Evolutionary conservation across 805 yeast genomes (phyloP).

Genomic region (Kazachstania viticola): DNA sequence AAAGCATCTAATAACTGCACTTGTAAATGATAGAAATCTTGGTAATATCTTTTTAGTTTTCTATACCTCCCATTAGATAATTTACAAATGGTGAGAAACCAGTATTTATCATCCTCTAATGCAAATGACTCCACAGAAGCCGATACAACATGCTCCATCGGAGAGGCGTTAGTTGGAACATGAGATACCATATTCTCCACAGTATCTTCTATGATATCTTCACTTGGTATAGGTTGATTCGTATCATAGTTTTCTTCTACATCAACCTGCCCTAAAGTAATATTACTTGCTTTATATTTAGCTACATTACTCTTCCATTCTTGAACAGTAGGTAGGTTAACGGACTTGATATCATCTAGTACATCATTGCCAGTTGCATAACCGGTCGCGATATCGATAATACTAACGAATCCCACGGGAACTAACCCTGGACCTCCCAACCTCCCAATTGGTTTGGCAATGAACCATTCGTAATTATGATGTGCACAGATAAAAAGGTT

Average conservation of each 20-base stretch:
- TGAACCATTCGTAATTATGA: slow-evolving; percentile 94
- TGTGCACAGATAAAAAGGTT: slow-evolving; percentile 90
- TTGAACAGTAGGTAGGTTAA: slow-evolving; percentile 80
- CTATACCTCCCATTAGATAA: slow-evolving; percentile 59
- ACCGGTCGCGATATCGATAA: slow-evolving; percentile 65
- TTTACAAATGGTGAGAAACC: slow-evolving; percentile 66
- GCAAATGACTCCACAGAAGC: slow-evolving; percentile 74
- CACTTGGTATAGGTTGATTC: slow-evolving; percentile 1
- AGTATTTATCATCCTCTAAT: slow-evolving; percentile 75
- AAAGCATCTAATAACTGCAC: slow-evolving; percentile 68
- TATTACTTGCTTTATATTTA: slow-evolving; percentile 81
- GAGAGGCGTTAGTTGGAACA: not conserved
- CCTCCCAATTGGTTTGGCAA: slow-evolving; percentile 90
- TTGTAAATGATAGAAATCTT: slow-evolving; percentile 92
- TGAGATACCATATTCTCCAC: not conserved
- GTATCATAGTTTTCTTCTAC: slow-evolving; percentile 13
- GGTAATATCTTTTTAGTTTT: slow-evolving; percentile 77
- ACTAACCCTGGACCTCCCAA: slow-evolving; percentile 96
- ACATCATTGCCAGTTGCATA: slow-evolving; percentile 45
- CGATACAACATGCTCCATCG: slow-evolving; percentile 16
- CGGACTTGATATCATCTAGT: slow-evolving; percentile 46
- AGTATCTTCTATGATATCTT: not conserved
- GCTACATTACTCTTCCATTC: slow-evolving; percentile 92
- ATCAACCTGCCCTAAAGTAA: slow-evolving; percentile 53
- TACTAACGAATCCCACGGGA: slow-evolving; percentile 81